phyloP scores from a whole-genome alignment of 495 filamentous ascomycete genomes.

The Penicillium chermesinum region DNA sequence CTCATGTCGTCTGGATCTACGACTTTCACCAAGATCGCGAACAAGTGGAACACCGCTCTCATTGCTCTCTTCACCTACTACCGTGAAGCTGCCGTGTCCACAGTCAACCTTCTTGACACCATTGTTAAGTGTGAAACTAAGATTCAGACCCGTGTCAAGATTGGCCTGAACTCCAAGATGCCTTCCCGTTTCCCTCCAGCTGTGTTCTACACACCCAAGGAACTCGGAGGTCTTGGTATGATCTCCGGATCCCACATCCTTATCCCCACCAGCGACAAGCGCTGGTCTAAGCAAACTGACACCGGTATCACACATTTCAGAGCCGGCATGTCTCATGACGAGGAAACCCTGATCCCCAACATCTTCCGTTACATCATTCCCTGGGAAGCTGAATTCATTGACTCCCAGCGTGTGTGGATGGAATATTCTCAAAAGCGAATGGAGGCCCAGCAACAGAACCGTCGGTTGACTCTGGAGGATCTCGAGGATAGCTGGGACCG shows the following conservation, averaged over 20 bases:
- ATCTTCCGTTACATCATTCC: conserved; percentile 99
- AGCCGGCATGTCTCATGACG: conserved; percentile 96
- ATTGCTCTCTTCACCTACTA: conserved; percentile 99
- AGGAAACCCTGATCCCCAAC: conserved; percentile 96
- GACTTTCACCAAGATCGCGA: conserved; percentile 99
- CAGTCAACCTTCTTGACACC: conserved; percentile 90
- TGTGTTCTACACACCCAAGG: conserved; percentile 99
- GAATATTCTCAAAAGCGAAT: conserved; percentile 98
- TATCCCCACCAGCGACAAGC: conserved; percentile 95
- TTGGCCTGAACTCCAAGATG: conserved; percentile 99
- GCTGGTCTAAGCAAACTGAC: conserved; percentile 98
- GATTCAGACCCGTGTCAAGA: conserved; percentile 99
- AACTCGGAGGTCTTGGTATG: conserved; percentile 97
- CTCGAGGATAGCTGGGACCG: conserved; percentile 99
- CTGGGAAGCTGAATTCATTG: conserved; percentile 99
- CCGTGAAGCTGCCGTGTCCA: conserved; percentile 96
- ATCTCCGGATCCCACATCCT: conserved; percentile 98
- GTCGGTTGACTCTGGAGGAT: conserved; percentile 91
- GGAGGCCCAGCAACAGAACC: conserved; percentile 97
- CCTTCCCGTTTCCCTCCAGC: conserved; percentile 97
- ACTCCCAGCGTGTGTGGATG: conserved; percentile 97
- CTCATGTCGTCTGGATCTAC: conserved; percentile 98
- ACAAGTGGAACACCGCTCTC: conserved; percentile 98
- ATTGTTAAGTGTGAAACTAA: conserved; percentile 99
- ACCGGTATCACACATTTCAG: conserved; percentile 96